These are phyloP conservation scores for Fusarium sp. DNA, from an alignment of 2,329 filamentous ascomycete species.

Conservation along the genomic window DNA sequence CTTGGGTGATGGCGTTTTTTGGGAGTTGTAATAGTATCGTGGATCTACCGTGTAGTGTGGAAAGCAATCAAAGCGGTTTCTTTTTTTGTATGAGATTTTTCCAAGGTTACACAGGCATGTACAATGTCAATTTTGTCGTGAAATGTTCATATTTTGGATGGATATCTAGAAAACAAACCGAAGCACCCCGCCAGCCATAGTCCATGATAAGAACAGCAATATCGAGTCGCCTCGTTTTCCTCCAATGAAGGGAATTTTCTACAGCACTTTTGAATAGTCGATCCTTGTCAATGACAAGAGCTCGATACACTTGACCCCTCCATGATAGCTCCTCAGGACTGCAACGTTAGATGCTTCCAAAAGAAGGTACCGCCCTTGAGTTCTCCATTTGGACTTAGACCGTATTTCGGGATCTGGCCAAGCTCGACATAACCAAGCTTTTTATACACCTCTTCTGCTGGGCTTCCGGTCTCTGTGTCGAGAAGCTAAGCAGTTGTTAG, in stretches of 20 bases:
- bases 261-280: constrained; percentile 10
- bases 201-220: constrained; percentile 32
- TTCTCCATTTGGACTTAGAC: constrained; percentile 58
- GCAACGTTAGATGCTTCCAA: constrained; percentile 63
- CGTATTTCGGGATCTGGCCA: constrained; percentile 65
- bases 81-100: neutral
- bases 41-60: constrained; percentile 24
- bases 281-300: neutral
- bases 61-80: constrained; percentile 24
- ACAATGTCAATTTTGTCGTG: neutral
- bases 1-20: constrained; percentile 37
- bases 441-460: constrained; percentile 63
- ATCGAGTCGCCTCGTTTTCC: constrained; percentile 42
- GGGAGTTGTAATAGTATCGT: constrained; percentile 39
- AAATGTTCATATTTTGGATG: constrained; percentile 8
- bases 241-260: constrained; percentile 23
- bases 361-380: constrained; percentile 65
- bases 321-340: constrained; percentile 1
- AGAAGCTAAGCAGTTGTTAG: constrained; percentile 52
- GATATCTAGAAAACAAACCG: constrained; percentile 32
- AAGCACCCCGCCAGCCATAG: constrained; percentile 33
- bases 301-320: neutral
- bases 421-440: constrained; percentile 66
- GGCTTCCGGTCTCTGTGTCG: constrained; percentile 62
- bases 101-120: neutral